Conservation (phyloP, 768 basidiomycete genomes). For the Daedalea quercina region DNA sequence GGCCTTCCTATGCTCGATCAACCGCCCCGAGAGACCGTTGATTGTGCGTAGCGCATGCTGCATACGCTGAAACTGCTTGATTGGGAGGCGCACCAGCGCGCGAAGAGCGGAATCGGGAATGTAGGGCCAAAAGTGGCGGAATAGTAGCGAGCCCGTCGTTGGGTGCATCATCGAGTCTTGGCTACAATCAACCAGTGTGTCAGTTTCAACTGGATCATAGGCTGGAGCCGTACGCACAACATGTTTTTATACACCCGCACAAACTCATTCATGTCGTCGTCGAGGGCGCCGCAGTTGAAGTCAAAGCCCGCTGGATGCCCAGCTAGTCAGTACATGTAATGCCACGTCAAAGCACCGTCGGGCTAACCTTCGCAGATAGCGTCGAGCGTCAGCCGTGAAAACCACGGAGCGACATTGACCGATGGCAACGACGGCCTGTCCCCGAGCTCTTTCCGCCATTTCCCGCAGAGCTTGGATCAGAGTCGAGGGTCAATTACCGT, state of each 20-base stretch:
- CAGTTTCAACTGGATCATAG: background rate
- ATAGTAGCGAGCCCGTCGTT: slow-evolving; percentile 16
- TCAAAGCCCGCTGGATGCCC: slow-evolving; percentile 17
- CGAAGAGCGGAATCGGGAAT: slow-evolving; percentile 21
- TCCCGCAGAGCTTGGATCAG: slow-evolving; percentile 14
- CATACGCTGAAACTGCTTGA: slow-evolving; percentile 23
- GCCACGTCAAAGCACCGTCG: too few relatives aligned
- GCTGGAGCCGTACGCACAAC: slow-evolving; percentile 13
- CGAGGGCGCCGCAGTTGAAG: slow-evolving; percentile 17
- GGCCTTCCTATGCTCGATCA: slow-evolving; percentile 20
- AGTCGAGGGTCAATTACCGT: background rate
- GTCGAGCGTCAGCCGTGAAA: slow-evolving; percentile 19
- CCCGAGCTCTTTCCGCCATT: slow-evolving; percentile 15
- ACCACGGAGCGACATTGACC: slow-evolving; percentile 14
- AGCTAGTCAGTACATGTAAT: background rate
- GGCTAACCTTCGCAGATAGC: slow-evolving; percentile 20
- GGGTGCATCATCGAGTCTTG: slow-evolving; percentile 20
- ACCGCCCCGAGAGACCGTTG: slow-evolving; percentile 14
- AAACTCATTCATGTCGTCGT: slow-evolving; percentile 12
- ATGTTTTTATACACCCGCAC: slow-evolving; percentile 18
- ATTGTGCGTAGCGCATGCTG: slow-evolving; percentile 18
- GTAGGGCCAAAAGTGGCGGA: slow-evolving; percentile 22
- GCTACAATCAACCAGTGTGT: slow-evolving; percentile 9
- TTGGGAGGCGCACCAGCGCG: slow-evolving; percentile 23
- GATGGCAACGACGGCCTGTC: background rate